A percentile compares a stretch with the other conserved stretches of the same genome.
Evolutionary conservation across 768 basidiomycete genomes (phyloP).

Genomic region (Kwoniella shandongensis): DNA sequence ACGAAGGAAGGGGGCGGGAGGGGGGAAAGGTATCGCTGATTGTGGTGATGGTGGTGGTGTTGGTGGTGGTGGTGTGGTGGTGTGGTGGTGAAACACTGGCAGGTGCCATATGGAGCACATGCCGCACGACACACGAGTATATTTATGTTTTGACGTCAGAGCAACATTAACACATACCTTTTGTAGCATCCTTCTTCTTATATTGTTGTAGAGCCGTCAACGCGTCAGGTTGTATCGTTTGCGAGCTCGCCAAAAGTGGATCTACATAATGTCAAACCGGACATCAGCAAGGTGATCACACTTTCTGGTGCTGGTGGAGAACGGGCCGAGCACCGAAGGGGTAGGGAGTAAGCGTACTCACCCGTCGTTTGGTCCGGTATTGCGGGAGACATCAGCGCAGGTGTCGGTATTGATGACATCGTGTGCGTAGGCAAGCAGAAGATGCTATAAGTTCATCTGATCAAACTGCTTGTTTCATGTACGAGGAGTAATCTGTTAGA

Average conservation of each 20-base stretch:
- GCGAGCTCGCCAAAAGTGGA: slow-evolving; percentile 14
- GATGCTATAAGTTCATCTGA: too few relatives aligned
- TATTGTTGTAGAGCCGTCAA: slow-evolving; percentile 74
- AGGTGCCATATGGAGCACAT: too few relatives aligned
- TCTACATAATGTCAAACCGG: background rate
- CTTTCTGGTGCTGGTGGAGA: background rate
- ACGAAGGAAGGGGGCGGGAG: background rate
- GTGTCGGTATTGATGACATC: slow-evolving; percentile 10
- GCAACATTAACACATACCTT: slow-evolving; percentile 37
- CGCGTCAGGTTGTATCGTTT: slow-evolving; percentile 27
- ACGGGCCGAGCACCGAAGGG: background rate
- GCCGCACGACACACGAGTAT: too few relatives aligned
- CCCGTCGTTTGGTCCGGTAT: slow-evolving; percentile 2
- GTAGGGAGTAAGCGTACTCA: background rate
- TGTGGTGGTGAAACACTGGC: too few relatives aligned
- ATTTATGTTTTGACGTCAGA: too few relatives aligned
- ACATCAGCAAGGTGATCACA: too few relatives aligned
- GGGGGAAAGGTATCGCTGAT: background rate
- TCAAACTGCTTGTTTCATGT: too few relatives aligned
- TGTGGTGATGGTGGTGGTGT: too few relatives aligned
- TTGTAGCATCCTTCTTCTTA: slow-evolving; percentile 55
- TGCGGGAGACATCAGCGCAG: slow-evolving; percentile 9
- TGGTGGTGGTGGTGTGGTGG: background rate
- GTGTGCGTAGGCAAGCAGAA: too few relatives aligned
- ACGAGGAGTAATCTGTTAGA: too few relatives aligned